Percentiles rank a stretch among this genome's conserved stretches.
phyloP scores from a whole-genome alignment of 73 alveolate genomes.

The Paramecium pentaurelia region DNA sequence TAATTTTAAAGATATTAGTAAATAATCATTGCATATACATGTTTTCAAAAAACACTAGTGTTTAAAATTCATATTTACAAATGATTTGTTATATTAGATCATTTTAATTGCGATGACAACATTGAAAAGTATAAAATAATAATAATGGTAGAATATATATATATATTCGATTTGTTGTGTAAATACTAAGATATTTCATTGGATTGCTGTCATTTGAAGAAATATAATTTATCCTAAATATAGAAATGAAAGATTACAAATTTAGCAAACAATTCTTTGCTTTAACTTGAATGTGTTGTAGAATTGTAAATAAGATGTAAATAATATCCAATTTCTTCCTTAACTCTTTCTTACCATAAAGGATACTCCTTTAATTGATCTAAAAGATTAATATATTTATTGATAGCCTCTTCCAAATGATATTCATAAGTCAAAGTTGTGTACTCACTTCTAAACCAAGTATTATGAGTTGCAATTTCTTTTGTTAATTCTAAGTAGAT shows the following conservation, averaged over 20 bases:
- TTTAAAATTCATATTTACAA: not conserved
- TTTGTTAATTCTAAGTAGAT: not conserved
- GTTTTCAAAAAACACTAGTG: not conserved
- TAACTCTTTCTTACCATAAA: constrained; percentile 4
- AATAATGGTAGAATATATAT: not conserved
- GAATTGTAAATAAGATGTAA: constrained; percentile 31
- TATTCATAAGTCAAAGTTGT: not conserved
- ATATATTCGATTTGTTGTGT: not conserved
- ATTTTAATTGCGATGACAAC: not conserved
- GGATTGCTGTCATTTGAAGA: constrained; percentile 5
- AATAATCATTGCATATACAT: not conserved
- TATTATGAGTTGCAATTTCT: constrained; percentile 17
- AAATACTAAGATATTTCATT: not conserved
- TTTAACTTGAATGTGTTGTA: not conserved
- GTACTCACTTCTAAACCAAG: constrained; percentile 31
- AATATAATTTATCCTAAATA: constrained; percentile 40
- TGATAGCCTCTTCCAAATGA: constrained; percentile 1
- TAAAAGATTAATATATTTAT: not conserved
- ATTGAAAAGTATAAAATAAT: not conserved
- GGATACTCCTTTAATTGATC: constrained; percentile 33
- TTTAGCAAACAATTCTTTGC: constrained; percentile 5
- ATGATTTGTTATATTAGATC: not conserved
- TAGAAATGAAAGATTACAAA: not conserved
- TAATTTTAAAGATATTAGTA: not conserved
- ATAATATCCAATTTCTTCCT: constrained; percentile 42